Evolutionary conservation across 2,329 filamentous ascomycete species (phyloP).

Genomic region (Aspergillus eucalypticola): DNA sequence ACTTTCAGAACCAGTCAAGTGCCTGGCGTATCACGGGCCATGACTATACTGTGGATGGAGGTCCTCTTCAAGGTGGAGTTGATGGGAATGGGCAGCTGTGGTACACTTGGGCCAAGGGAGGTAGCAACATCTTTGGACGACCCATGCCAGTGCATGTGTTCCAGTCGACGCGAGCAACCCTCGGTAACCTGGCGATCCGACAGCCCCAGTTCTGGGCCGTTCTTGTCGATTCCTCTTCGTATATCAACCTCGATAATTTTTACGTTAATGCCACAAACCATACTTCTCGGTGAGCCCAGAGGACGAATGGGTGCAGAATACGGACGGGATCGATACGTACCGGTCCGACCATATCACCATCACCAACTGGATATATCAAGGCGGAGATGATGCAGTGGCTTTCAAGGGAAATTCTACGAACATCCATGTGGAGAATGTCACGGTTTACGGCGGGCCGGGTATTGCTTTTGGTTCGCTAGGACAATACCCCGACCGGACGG

Average conservation of each 20-base stretch:
- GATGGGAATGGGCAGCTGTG: conserved; percentile 63
- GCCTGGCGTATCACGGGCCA: conserved; percentile 59
- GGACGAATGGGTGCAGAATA: conserved; percentile 50
- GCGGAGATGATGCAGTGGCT: conserved; percentile 42
- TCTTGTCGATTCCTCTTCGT: conserved; percentile 50
- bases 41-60: conserved; percentile 45
- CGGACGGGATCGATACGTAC: conserved; percentile 55
- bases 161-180: conserved; percentile 50
- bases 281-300: conserved; percentile 13
- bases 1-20: conserved; percentile 58
- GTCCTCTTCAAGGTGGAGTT: conserved; percentile 55
- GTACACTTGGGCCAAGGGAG: conserved; percentile 53
- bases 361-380: conserved; percentile 28
- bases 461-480: conserved; percentile 45
- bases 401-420: conserved; percentile 46
- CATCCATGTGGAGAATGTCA: conserved; percentile 41
- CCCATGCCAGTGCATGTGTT: conserved; percentile 57
- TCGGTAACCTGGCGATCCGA: conserved; percentile 52
- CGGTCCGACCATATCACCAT: conserved; percentile 49
- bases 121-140: conserved; percentile 51
- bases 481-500: conserved; percentile 38
- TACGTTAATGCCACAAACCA: conserved; percentile 53
- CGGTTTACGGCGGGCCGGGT: conserved; percentile 40
- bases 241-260: conserved; percentile 56
- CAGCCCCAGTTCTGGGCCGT: conserved; percentile 55